These are phyloP conservation scores for Mycosphaerella arachidis DNA, from an alignment of 2,329 filamentous ascomycete species.

Conservation along the genomic window DNA sequence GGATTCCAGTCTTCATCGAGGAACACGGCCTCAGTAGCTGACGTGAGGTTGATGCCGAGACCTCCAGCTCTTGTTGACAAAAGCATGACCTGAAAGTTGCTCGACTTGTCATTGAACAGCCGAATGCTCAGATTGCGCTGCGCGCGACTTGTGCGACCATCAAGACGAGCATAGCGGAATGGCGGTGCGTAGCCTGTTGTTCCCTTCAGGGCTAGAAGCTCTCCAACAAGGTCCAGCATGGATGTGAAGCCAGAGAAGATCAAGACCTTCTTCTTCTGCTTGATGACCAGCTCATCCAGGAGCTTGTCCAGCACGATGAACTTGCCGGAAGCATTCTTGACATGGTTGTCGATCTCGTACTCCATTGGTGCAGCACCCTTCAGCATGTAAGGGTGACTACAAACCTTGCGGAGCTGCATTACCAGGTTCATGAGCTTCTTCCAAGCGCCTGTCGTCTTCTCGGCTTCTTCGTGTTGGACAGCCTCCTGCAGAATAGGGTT, in stretches of 20 bases:
- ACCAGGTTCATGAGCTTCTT: conserved; percentile 50
- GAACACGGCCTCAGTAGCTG: conserved; percentile 54
- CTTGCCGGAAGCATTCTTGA: conserved; percentile 52
- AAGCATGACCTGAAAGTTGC: conserved; percentile 51
- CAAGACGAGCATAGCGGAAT: conserved; percentile 48
- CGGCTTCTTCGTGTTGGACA: conserved; percentile 30
- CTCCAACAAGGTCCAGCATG: conserved; percentile 50
- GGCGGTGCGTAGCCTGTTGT: conserved; percentile 31
- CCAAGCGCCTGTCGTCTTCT: conserved; percentile 26
- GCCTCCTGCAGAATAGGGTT: conserved; percentile 29
- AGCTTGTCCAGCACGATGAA: conserved; percentile 53
- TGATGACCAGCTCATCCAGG: conserved; percentile 46
- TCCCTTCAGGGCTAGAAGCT: conserved; percentile 45
- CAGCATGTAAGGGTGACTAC: conserved; percentile 52
- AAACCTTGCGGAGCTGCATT: conserved; percentile 54
- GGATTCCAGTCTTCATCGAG: conserved; percentile 55
- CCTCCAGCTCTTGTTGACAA: conserved; percentile 54
- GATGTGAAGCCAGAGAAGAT: conserved; percentile 55
- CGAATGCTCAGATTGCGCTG: conserved; percentile 50
- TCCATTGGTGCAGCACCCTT: conserved; percentile 43
- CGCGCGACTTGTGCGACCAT: conserved; percentile 48
- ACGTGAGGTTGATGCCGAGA: conserved; percentile 52
- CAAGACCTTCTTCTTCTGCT: conserved; percentile 50
- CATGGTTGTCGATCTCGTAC: conserved; percentile 44
- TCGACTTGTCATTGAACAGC: conserved; percentile 47